Evolutionary conservation across 1,284 basidiomycete genomes (phyloP).

Genomic region (Sporisorium graminicola): DNA sequence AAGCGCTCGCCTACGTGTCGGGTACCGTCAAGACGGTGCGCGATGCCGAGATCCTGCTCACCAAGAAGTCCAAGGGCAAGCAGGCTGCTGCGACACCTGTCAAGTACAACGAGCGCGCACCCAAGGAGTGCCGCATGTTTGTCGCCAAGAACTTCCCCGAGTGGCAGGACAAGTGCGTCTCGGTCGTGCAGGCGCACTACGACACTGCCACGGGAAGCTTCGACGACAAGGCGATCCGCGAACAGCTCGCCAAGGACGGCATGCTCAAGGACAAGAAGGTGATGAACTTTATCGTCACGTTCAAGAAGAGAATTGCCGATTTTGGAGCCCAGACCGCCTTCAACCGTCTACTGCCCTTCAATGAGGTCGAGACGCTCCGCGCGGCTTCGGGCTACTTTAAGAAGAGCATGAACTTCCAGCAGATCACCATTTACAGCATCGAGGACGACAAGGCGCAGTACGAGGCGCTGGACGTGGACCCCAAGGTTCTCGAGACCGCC

Average conservation of each 20-base stretch:
- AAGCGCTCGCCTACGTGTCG: constrained; percentile 81
- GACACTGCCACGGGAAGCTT: constrained; percentile 76
- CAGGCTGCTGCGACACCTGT: constrained; percentile 19
- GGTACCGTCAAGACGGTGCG: constrained; percentile 87
- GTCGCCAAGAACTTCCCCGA: constrained; percentile 91
- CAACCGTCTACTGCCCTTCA: constrained; percentile 87
- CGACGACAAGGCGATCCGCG: constrained; percentile 85
- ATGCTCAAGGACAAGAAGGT: constrained; percentile 94
- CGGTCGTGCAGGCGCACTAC: constrained; percentile 80
- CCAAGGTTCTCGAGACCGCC: constrained; percentile 81
- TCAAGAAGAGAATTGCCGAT: constrained; percentile 91
- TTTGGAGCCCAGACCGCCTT: constrained; percentile 85
- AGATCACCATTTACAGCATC: constrained; percentile 79
- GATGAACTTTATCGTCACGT: constrained; percentile 93
- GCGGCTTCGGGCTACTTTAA: constrained; percentile 77
- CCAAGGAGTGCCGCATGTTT: constrained; percentile 87
- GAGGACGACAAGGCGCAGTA: constrained; percentile 76
- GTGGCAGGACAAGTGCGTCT: constrained; percentile 90
- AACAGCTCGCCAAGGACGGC: constrained; percentile 79
- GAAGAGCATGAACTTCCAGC: constrained; percentile 81
- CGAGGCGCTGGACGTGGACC: constrained; percentile 76
- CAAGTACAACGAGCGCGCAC: constrained; percentile 65
- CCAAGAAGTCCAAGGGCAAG: constrained; percentile 62
- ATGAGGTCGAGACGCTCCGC: constrained; percentile 82
- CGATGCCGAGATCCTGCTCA: constrained; percentile 78